Conservation (phyloP, 257 asterid species). For the Solanum commersonii region DNA sequence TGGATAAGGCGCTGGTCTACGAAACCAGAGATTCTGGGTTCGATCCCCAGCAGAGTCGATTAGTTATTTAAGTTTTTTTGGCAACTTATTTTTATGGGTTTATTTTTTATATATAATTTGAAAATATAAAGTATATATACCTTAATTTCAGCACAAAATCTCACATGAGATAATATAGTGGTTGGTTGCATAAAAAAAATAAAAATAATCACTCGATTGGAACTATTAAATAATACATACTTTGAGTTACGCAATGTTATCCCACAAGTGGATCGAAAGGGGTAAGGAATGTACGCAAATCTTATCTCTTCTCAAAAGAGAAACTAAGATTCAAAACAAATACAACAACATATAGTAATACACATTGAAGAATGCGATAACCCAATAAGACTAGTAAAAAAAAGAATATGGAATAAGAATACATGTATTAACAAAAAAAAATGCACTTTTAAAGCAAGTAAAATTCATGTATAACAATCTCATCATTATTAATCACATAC, state of each 20-base stretch:
- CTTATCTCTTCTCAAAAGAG: too few species aligned
- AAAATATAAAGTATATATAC: background rate
- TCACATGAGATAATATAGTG: background rate
- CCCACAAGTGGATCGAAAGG: too few species aligned
- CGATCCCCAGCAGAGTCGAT: conserved; percentile 93
- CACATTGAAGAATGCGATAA: too few species aligned
- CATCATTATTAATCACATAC: background rate
- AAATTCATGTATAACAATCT: background rate
- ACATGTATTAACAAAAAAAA: background rate
- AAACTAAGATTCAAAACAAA: too few species aligned
- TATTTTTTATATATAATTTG: background rate
- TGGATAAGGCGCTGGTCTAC: conserved; percentile 99
- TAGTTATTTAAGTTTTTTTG: fast-evolving
- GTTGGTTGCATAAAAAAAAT: background rate
- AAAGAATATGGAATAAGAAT: background rate
- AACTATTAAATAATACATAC: too few species aligned
- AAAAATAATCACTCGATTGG: background rate
- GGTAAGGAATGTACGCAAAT: too few species aligned
- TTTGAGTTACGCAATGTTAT: background rate
- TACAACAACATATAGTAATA: too few species aligned
- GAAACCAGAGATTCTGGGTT: conserved; percentile 99
- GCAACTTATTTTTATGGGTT: background rate
- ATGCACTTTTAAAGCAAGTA: background rate
- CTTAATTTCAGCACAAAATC: background rate
- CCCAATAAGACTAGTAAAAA: background rate